Evolutionary conservation across 2,329 filamentous ascomycete species (phyloP).

Genomic region (Colletotrichum nymphaeae): DNA sequence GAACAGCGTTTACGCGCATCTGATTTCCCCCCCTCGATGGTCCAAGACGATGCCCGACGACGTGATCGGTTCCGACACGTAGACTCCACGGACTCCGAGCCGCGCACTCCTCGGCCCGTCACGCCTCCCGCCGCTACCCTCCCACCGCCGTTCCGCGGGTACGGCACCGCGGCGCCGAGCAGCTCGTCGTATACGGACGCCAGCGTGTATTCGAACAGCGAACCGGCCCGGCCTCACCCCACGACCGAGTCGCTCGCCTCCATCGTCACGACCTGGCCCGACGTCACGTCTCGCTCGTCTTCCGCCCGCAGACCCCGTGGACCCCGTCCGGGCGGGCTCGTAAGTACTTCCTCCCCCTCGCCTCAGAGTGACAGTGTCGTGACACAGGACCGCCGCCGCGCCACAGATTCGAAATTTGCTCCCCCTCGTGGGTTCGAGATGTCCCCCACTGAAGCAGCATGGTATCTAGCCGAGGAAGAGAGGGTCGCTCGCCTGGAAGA

Average conservation of each 20-base stretch:
- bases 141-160: background rate
- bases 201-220: background rate
- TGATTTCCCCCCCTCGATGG: background rate
- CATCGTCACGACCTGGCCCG: background rate
- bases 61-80: background rate
- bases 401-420: background rate
- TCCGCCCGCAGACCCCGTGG: background rate
- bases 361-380: slow-evolving; percentile 18
- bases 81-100: background rate
- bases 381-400: slow-evolving; percentile 16
- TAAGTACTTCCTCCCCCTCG: slow-evolving; percentile 16
- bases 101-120: background rate
- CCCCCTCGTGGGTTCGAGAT: background rate
- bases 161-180: background rate
- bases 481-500: background rate
- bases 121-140: background rate
- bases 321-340: background rate
- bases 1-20: background rate
- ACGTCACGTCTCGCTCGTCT: background rate
- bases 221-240: background rate
- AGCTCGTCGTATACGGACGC: background rate
- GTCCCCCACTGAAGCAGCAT: background rate
- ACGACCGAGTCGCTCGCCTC: background rate
- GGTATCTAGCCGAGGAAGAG: background rate
- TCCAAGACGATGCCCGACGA: background rate